Evolutionary conservation across 1,139 yeast genomes (phyloP), one percentile per base, ranked within the genome.

Genomic region (Geotrichum restrictum): DNA sequence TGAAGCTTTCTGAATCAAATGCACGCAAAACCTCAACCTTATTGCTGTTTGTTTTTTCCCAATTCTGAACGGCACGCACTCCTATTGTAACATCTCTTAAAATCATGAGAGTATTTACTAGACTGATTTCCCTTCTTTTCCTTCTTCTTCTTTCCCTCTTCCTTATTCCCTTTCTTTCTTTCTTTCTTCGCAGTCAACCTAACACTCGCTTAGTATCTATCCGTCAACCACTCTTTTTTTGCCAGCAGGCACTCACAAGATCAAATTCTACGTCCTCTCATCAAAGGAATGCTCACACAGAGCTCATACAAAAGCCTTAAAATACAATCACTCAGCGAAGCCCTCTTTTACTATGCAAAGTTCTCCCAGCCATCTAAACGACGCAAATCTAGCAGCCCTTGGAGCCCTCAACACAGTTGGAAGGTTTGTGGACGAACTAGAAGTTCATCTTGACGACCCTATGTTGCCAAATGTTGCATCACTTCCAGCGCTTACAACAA

Each of bases 381-480:
- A 39, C n/a, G 43, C 29, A 18, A 39, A 22, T 24, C 43, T 39
- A 4, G 34, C 34, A n/a, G 14, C 32, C 29, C 29, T 3, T 10
- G 34, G 21, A n/a, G 14, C 32, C 29, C 29, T 3, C 19, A 27
- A 40, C 31, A 3, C 33, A 13, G 39, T 32, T 43, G 46, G 46
- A 22, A 43, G 38, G 36, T 45, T 45, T 36, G 41, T 37, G 14
- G 41, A 45, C 14, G 48, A 45, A 21, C 40, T 45, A 7, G 41
- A 45, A 33, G 41, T 45, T 22, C 40, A 45, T 7, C 41, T 31
- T 13, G 27, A 22, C 16, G 33, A 14, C n/a, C 22, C 41, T 10
- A 21, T n/a, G 11, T 10, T 36, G 33, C 40, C 48, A 3, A 7
- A n/a, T 36, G 13, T 36, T 18, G 8, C n/a, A 8, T 34, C 48